Base-by-base conservation (phyloP, 495 filamentous ascomycete species). In the Articulospora tetracladia region DNA sequence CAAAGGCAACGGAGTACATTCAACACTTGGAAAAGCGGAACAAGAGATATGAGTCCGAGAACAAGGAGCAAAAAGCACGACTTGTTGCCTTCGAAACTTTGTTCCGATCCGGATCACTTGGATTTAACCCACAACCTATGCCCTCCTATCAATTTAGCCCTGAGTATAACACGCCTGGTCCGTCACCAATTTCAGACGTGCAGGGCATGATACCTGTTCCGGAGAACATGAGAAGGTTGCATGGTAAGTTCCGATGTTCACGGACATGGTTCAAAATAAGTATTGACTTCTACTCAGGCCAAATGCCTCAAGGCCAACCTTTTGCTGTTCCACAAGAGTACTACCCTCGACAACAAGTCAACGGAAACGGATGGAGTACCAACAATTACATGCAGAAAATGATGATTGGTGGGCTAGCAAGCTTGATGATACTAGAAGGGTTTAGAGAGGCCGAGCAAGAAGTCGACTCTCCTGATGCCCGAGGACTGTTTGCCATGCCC, bases 1-100 rank as follows among this genome's bases (percentile, higher is more conserved):
- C 89, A 30, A 97, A 97, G 72, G 93, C 93, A 12, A 96, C 93
- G 17, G 93, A 97, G 67, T 97, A 98, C 65, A 98, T 98, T 65
- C 80, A 86, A 23, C 91, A 97, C 74, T 73, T 98, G 11, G 94
- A 98, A 72, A 93, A 92, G 70, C 85, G 91, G 3, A 94, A 95
- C 66, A 88, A 86, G 62, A 82, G 87, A 1, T 77, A 97, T 20
- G 73, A 87, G 49, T 89, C 96, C 23, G 92, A 96, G 63, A 92
- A 96, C 61, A 80, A 75, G 15, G 80, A 78, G 19, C 78, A 96
- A 70, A 90, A 92, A 69, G 83, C 81, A 25, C 86, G 81, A 30
- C 74, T 92, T 53, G 74, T 78, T 47, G 84, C 83, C 0, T 89
- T 89, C 53, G 88, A 92, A 69, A 87, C 86, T 60, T 74, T 89